These are phyloP conservation scores for Trichoderma breve DNA, from an alignment of 2,329 filamentous ascomycete species.

Conservation along the genomic window DNA sequence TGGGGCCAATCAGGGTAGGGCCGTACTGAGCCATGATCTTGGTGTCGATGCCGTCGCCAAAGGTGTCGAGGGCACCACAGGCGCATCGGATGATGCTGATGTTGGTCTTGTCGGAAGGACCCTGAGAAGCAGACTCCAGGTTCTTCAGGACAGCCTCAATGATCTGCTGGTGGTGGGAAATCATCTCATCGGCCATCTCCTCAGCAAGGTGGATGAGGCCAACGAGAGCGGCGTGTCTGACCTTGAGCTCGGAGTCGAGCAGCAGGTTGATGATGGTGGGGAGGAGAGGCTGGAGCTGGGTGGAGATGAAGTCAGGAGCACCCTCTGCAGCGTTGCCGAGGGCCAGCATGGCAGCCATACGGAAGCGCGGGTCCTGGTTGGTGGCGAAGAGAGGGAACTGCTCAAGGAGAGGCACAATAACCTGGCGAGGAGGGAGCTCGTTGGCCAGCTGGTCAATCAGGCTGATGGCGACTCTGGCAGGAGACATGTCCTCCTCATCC, in stretches of 20 bases:
- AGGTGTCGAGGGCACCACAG: slow-evolving; percentile 85
- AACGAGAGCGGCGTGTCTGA: slow-evolving; percentile 83
- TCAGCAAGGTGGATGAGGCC: slow-evolving; percentile 88
- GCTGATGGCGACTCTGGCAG: slow-evolving; percentile 78
- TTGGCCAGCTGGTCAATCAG: slow-evolving; percentile 86
- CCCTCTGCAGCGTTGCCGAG: slow-evolving; percentile 94
- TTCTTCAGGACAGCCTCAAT: slow-evolving; percentile 86
- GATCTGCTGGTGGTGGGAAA: slow-evolving; percentile 78
- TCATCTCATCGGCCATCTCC: slow-evolving; percentile 87
- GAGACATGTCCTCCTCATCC: slow-evolving; percentile 75
- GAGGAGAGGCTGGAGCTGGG: slow-evolving; percentile 82
- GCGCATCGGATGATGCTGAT: slow-evolving; percentile 84
- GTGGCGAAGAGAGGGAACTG: slow-evolving; percentile 79
- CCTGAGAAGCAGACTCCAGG: slow-evolving; percentile 74
- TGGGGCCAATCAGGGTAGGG: slow-evolving; percentile 75
- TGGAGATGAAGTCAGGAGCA: slow-evolving; percentile 94
- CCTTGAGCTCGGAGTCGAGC: slow-evolving; percentile 76
- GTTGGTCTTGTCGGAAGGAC: slow-evolving; percentile 69
- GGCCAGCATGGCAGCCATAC: slow-evolving; percentile 86
- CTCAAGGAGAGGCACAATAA: slow-evolving; percentile 87
- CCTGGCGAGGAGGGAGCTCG: slow-evolving; percentile 87
- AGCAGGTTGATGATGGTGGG: slow-evolving; percentile 81
- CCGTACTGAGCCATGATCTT: slow-evolving; percentile 77
- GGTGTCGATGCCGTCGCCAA: slow-evolving; percentile 82
- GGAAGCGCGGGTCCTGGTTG: slow-evolving; percentile 70